Evolutionary conservation across 2,329 filamentous ascomycete genomes (phyloP), one percentile per base, ranked within the genome.

Genomic region (Fusarium algeriense): DNA sequence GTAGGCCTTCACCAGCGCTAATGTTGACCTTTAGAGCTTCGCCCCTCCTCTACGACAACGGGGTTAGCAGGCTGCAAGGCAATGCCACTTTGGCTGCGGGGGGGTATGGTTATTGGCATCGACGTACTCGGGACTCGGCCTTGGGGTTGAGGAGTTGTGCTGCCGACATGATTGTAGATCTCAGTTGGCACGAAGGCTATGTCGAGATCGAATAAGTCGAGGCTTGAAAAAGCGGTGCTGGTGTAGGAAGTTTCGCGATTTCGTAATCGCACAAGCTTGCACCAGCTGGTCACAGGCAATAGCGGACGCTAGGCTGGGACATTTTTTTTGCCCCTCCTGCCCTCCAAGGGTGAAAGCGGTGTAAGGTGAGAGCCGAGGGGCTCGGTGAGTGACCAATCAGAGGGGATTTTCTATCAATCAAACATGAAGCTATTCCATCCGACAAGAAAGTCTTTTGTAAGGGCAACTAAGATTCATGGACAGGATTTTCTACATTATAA

Each of bases 121-220:
- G 69, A 86, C 92, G 78, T 87, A 97, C 94, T 85, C 96, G 91
- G 78, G 95, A 98, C 87, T 99, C 96, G 79, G 96, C 96, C 88
- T 99, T 99, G 70, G 96, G 96, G 84, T 99, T 99, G 75, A 99
- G 92, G 79, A 99, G 91, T 86, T 98, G 95, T 80, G 96, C 95
- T 77, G 96, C 96, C 85, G 95, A 98, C 96, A 98, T 98, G 56
- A 69, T 81, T 76, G 65, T 59, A 69, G 60, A 69, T 71, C 59
- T 69, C 59, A 53, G 55, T 65, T 63, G 59, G 48, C 67, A 70
- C 60, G 59, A 68, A 41, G 56, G 43, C 60, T 73, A 70, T 74
- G 72, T 75, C 66, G 75, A 73, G 69, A 65, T 67, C 64, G 41
- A 54, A 53, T 60, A 70, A 58, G 65, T 73, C 48, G 69, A 64